A percentile compares a stretch with the other conserved stretches of the same genome.
These are phyloP conservation scores for Rhodomyrtus psidioides DNA, from an alignment of 441 rosid species.

Conservation along the genomic window DNA sequence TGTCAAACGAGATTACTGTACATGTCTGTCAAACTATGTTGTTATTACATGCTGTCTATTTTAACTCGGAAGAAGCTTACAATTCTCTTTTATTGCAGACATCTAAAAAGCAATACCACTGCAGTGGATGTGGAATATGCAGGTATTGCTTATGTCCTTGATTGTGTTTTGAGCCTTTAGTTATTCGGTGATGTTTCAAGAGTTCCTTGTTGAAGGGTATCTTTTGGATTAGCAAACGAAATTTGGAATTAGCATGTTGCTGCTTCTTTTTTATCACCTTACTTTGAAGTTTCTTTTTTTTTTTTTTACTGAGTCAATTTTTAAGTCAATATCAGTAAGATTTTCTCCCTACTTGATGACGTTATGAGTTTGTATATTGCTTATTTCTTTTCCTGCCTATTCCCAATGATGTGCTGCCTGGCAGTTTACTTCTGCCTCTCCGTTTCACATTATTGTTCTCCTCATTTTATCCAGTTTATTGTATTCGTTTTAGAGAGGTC, in stretches of 20 bases:
- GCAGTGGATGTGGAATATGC: slow-evolving; percentile 68
- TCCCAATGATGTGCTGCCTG: background rate
- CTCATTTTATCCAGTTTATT: background rate
- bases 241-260: background rate
- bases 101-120: slow-evolving; percentile 59
- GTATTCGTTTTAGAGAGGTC: background rate
- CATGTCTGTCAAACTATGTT: background rate
- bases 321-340: background rate
- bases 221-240: background rate
- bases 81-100: slow-evolving; percentile 19
- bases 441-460: background rate
- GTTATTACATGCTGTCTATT: background rate
- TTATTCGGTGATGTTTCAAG: background rate
- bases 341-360: background rate
- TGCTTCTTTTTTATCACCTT: background rate
- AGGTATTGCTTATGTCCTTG: slow-evolving; percentile 20
- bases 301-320: background rate
- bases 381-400: background rate
- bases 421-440: background rate
- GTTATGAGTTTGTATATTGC: background rate
- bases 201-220: background rate
- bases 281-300: background rate
- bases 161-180: background rate
- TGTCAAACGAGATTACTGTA: background rate
- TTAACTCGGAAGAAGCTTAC: background rate